phyloP scores from a whole-genome alignment of 176 grass and related monocot species.

The Panicum miliaceum region DNA sequence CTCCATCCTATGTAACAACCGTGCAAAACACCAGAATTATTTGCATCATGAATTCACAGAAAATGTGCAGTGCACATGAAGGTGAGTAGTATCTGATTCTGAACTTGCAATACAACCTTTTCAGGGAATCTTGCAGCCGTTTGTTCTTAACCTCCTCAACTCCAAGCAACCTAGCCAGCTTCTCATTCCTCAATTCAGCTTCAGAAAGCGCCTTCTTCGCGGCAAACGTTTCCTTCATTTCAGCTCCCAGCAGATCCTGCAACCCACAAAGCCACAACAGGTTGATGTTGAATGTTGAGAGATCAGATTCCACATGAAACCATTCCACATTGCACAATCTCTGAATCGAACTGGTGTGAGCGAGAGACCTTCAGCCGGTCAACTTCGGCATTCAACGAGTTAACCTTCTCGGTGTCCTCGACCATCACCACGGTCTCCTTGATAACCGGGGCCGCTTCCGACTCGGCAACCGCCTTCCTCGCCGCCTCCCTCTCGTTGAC shows the following conservation, averaged over 20 bases:
- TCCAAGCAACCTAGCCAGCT: slow-evolving; percentile 50
- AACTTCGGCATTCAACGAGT: slow-evolving; percentile 37
- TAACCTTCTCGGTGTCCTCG: slow-evolving; percentile 48
- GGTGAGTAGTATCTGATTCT: not conserved
- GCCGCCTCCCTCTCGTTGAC: slow-evolving; percentile 46
- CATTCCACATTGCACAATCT: slow-evolving; percentile 28
- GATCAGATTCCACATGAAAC: not conserved
- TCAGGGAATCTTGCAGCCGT: slow-evolving; percentile 50
- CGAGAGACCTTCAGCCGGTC: slow-evolving; percentile 56
- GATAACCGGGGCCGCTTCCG: slow-evolving; percentile 43
- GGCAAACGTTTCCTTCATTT: slow-evolving; percentile 46
- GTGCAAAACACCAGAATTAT: not conserved
- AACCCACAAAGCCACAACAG: not conserved
- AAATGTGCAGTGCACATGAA: not conserved
- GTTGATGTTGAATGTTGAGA: not conserved
- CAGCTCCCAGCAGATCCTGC: slow-evolving; percentile 57
- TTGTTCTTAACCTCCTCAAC: slow-evolving; percentile 54
- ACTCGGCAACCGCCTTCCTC: slow-evolving; percentile 48
- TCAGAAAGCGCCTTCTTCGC: slow-evolving; percentile 43
- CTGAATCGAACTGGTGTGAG: not conserved
- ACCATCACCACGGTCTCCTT: slow-evolving; percentile 52
- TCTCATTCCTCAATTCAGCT: slow-evolving; percentile 55
- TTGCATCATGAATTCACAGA: not conserved
- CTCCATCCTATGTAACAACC: slow-evolving; percentile 50
- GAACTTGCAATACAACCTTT: slow-evolving; percentile 38